These are phyloP conservation scores for Backusella westeae DNA, from an alignment of 192 early-diverging fungal genomes.

Conservation along the genomic window DNA sequence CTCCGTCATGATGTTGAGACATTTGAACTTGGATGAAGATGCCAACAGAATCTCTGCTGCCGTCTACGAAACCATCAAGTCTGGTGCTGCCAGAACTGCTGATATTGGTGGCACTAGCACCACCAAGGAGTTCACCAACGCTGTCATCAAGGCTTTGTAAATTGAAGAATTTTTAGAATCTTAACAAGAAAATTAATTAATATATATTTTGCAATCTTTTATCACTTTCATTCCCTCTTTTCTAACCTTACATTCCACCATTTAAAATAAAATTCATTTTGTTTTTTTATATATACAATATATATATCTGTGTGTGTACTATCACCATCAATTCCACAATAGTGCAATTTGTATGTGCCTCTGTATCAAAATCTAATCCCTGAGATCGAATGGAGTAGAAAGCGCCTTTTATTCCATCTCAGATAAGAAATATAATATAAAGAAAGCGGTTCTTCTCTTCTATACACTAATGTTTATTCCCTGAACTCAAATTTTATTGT, in stretches of 20 bases:
- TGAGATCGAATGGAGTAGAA: neutral
- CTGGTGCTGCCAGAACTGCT: slow-evolving; percentile 70
- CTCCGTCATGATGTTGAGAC: slow-evolving; percentile 94
- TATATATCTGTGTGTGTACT: neutral
- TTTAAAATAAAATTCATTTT: neutral
- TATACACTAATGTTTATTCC: neutral
- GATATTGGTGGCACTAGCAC: slow-evolving; percentile 85
- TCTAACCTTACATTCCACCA: neutral
- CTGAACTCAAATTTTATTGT: neutral
- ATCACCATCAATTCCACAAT: neutral
- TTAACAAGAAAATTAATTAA: neutral
- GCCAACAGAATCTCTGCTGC: slow-evolving; percentile 91
- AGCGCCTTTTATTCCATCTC: neutral
- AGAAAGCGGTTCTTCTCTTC: neutral
- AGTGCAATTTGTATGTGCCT: neutral
- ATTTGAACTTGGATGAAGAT: slow-evolving; percentile 85
- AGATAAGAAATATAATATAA: neutral
- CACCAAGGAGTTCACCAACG: slow-evolving; percentile 92
- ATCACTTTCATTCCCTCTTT: neutral
- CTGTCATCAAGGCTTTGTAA: slow-evolving; percentile 75
- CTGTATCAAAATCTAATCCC: neutral
- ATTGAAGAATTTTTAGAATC: slow-evolving; percentile 11
- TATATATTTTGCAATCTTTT: slow-evolving; percentile 1
- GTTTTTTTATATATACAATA: neutral
- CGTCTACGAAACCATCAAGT: slow-evolving; percentile 82